Evolutionary conservation across 148 eudicot genomes (phyloP).

Genomic region (Rheum nobile): DNA sequence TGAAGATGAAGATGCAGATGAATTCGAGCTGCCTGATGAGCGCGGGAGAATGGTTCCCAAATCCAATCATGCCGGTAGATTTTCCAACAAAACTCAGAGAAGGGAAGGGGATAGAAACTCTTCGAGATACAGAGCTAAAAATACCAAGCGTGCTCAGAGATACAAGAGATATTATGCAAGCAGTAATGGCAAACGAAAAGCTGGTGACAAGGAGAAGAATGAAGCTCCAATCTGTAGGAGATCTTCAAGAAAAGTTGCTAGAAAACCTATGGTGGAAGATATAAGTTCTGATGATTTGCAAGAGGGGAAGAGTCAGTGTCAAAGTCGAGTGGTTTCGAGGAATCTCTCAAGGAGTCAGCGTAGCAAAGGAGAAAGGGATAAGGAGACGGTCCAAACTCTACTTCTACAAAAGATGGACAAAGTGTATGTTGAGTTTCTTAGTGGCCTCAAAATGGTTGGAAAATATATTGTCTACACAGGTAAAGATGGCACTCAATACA

Average conservation of each 20-base stretch:
- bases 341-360: background rate
- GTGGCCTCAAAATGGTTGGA: background rate
- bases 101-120: background rate
- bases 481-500: background rate
- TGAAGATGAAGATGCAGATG: background rate
- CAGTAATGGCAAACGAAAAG: background rate
- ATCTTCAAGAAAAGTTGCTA: background rate
- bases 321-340: background rate
- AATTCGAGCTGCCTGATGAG: background rate
- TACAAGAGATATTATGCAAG: background rate
- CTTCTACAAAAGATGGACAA: background rate
- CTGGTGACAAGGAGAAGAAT: background rate
- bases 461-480: background rate
- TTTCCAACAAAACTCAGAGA: background rate
- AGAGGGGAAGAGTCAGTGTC: background rate
- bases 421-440: background rate
- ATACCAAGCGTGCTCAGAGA: background rate
- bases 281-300: background rate
- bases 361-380: background rate
- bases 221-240: background rate
- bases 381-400: background rate
- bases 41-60: background rate
- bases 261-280: background rate
- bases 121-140: background rate
- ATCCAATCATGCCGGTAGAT: background rate